Conservation (phyloP, 306 rosid genomes). For the Citrullus amarus region DNA sequence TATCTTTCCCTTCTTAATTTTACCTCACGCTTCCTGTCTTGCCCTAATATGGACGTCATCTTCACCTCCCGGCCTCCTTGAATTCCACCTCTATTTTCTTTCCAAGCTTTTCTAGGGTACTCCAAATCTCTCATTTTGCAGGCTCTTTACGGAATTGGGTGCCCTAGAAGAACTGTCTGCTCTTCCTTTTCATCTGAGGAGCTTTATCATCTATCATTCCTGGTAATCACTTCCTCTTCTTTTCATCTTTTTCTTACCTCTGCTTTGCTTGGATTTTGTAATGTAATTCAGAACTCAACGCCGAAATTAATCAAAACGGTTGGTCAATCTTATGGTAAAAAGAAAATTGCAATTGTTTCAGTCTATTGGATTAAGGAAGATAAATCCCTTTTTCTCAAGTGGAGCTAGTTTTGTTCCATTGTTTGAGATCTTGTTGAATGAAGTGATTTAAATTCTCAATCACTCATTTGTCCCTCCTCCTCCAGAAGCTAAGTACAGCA, state of each 20-base stretch:
- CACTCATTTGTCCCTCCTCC: too few species aligned
- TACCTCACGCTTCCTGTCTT: conserved; percentile 13
- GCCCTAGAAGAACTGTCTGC: conserved; percentile 44
- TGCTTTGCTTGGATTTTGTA: neutral
- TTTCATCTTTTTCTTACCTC: too few species aligned
- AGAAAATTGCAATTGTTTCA: neutral
- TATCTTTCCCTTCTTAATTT: conserved; percentile 16
- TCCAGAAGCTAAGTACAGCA: too few species aligned
- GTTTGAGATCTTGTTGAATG: too few species aligned
- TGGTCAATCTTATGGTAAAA: neutral
- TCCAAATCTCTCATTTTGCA: conserved; percentile 13
- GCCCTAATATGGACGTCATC: conserved; percentile 23
- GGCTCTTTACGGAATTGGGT: conserved; percentile 13
- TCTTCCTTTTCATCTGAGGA: neutral
- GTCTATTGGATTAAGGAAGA: too few species aligned
- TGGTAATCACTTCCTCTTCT: neutral
- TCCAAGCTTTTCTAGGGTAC: conserved; percentile 36
- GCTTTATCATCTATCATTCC: neutral
- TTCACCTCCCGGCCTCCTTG: conserved; percentile 20
- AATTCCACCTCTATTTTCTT: neutral
- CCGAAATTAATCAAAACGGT: too few species aligned
- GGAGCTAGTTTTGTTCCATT: too few species aligned
- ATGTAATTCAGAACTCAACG: neutral
- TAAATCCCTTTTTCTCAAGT: too few species aligned
- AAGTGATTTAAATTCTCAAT: too few species aligned